phyloP scores from a whole-genome alignment of 148 eudicot genomes.

The Rheum nobile region DNA sequence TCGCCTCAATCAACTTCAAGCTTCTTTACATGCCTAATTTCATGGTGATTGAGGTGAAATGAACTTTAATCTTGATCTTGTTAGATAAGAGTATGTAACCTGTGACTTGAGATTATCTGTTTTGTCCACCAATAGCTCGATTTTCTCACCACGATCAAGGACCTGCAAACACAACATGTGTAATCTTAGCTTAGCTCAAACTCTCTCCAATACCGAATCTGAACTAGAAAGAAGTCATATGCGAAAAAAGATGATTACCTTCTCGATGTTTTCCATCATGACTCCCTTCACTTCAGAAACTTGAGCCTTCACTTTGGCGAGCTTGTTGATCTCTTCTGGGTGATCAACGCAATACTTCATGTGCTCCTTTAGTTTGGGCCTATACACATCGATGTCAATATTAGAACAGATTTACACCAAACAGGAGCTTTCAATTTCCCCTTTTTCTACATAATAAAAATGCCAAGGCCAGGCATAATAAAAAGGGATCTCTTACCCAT shows the following conservation, averaged over 20 bases:
- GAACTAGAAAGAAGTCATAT: background rate
- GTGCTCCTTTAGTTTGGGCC: conserved; percentile 10
- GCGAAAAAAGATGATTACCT: background rate
- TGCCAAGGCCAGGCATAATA: background rate
- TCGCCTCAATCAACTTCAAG: background rate
- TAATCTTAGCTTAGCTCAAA: background rate
- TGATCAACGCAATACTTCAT: conserved; percentile 7
- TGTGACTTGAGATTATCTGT: conserved; percentile 7
- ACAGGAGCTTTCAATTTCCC: background rate
- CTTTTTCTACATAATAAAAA: background rate
- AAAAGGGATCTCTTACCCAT: conserved; percentile 7
- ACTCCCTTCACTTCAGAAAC: conserved; percentile 9
- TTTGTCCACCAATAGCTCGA: conserved; percentile 11
- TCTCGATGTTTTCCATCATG: conserved; percentile 10
- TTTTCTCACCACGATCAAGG: conserved; percentile 12
- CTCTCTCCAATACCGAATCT: background rate
- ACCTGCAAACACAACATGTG: background rate
- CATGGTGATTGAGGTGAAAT: background rate
- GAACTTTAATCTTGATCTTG: background rate
- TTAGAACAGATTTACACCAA: background rate
- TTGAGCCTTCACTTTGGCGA: conserved; percentile 10
- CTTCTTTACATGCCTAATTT: background rate
- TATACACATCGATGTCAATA: background rate
- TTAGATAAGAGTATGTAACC: background rate
- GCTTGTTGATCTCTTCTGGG: conserved; percentile 10